Conservation (phyloP, 176 grass and related monocot genomes). For the Paspalum vaginatum region DNA sequence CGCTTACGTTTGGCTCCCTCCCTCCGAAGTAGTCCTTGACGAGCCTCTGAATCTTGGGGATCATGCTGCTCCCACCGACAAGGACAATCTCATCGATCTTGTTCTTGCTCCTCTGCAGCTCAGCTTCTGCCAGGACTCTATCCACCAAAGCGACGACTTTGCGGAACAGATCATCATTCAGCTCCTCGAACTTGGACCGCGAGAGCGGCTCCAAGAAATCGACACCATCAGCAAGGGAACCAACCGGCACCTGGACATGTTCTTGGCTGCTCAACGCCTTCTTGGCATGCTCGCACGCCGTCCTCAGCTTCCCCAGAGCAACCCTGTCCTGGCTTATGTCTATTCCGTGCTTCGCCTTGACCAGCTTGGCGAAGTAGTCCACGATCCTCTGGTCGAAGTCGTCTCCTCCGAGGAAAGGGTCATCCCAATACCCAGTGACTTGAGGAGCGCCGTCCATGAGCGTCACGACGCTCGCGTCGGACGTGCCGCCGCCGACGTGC, state of each 20-base stretch:
- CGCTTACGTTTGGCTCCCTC: too few relatives aligned
- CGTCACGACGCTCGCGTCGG: neutral
- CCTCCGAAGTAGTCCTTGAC: too few relatives aligned
- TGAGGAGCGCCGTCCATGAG: neutral
- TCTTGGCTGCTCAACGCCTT: neutral
- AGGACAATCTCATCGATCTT: too few relatives aligned
- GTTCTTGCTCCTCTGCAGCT: too few relatives aligned
- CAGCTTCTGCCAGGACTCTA: too few relatives aligned
- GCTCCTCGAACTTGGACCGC: neutral
- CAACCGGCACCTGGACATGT: neutral
- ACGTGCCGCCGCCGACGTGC: neutral
- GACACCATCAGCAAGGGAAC: neutral
- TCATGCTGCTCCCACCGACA: too few relatives aligned
- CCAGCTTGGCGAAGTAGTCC: neutral
- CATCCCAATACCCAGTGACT: neutral
- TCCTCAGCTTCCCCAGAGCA: neutral
- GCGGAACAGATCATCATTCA: neutral
- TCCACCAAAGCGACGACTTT: too few relatives aligned
- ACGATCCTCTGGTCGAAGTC: neutral
- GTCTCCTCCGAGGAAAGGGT: neutral
- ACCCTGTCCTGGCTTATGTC: neutral
- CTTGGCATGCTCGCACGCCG: constrained; percentile 9
- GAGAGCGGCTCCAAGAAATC: neutral
- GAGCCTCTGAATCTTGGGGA: too few relatives aligned
- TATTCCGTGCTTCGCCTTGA: neutral